These are phyloP conservation scores for Globisporangium echinulatum DNA, from an alignment of 352 stramenopile species.

Conservation along the genomic window DNA sequence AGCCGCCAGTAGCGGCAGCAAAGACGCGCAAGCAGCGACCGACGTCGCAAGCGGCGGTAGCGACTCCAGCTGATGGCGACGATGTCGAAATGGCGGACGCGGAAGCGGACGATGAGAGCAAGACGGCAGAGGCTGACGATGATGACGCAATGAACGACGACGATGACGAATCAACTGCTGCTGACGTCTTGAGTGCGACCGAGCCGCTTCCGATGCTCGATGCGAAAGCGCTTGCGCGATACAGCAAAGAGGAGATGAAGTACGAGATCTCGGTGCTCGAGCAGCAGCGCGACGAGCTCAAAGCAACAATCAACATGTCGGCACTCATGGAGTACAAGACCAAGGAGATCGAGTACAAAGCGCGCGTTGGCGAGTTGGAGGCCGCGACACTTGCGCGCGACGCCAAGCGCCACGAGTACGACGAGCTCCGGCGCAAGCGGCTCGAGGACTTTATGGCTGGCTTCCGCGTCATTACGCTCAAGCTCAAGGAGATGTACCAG, in stretches of 20 bases:
- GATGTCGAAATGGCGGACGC: slow-evolving; percentile 32
- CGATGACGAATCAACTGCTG: no score
- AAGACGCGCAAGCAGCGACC: slow-evolving; percentile 26
- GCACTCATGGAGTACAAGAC: slow-evolving; percentile 88
- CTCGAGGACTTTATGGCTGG: slow-evolving; percentile 99
- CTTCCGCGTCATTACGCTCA: slow-evolving; percentile 98
- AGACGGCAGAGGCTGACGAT: slow-evolving; percentile 20
- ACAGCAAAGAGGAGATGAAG: slow-evolving; percentile 91
- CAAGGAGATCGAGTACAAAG: slow-evolving; percentile 95
- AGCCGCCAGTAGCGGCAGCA: neutral
- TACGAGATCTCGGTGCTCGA: slow-evolving; percentile 91
- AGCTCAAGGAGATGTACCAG: slow-evolving; percentile 99
- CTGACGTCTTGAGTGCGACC: slow-evolving; percentile 11
- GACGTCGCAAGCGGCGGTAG: slow-evolving; percentile 8
- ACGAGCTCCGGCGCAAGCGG: slow-evolving; percentile 94
- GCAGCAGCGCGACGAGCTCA: slow-evolving; percentile 89
- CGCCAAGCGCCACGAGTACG: slow-evolving; percentile 90
- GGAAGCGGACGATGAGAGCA: slow-evolving; percentile 21
- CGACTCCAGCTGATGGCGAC: slow-evolving; percentile 21
- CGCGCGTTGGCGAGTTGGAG: slow-evolving; percentile 92
- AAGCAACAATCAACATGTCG: slow-evolving; percentile 93
- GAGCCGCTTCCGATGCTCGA: slow-evolving; percentile 73
- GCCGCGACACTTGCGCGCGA: slow-evolving; percentile 91
- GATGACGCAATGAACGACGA: slow-evolving; percentile 27
- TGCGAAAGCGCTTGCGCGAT: slow-evolving; percentile 72